These are phyloP conservation scores for Nothophoma quercina DNA, from an alignment of 2,329 filamentous ascomycete species.

Conservation along the genomic window DNA sequence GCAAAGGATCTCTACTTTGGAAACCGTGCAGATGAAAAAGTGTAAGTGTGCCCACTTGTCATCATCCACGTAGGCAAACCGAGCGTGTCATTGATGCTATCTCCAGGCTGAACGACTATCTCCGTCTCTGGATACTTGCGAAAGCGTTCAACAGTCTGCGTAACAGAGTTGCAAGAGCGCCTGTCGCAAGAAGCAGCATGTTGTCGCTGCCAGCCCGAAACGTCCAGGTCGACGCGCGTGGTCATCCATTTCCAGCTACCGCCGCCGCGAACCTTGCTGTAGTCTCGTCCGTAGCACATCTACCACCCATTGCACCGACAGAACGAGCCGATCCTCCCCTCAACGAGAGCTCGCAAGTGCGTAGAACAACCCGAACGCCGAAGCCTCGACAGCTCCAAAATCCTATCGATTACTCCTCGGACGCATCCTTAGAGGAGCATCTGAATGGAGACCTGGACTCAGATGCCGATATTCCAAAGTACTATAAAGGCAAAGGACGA, in stretches of 20 bases:
- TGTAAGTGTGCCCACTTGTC: slow-evolving; percentile 1
- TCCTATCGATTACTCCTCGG: neutral
- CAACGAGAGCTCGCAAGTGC: neutral
- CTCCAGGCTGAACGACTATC: slow-evolving; percentile 5
- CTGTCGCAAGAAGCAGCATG: no score
- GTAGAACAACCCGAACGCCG: neutral
- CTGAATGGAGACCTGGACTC: neutral
- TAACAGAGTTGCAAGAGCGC: no score
- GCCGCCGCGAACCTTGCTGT: neutral
- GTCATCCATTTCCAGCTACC: neutral
- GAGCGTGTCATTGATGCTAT: neutral
- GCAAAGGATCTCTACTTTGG: slow-evolving; percentile 2
- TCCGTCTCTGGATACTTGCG: slow-evolving; percentile 14
- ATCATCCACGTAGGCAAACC: neutral
- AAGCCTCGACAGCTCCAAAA: neutral
- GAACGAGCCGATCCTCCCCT: neutral
- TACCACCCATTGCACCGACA: neutral
- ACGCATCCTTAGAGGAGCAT: neutral
- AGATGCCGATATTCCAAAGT: neutral
- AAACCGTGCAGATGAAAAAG: neutral
- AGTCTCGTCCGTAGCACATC: neutral
- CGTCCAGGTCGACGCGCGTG: neutral
- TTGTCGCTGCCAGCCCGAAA: neutral
- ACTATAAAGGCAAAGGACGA: slow-evolving; percentile 4
- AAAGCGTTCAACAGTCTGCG: slow-evolving; percentile 14